phyloP scores from a whole-genome alignment of 176 grass and related monocot genomes.

The Areca catechu region DNA sequence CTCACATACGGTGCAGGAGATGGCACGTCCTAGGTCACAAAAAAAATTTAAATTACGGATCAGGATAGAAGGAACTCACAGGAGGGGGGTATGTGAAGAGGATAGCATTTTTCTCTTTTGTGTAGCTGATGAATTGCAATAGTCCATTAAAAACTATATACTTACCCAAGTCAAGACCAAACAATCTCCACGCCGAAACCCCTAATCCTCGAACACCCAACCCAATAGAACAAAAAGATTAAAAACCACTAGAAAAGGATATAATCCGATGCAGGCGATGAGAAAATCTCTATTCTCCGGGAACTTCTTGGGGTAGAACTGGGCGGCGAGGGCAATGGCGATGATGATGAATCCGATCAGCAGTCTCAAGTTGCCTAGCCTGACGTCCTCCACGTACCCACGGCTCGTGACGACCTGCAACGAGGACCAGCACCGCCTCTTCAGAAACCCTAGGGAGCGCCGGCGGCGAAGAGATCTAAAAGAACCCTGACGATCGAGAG shows the following conservation, averaged over 20 bases:
- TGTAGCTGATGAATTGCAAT: slow-evolving; percentile 78
- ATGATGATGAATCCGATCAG: slow-evolving; percentile 64
- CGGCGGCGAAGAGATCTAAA: slow-evolving; percentile 1
- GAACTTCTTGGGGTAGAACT: slow-evolving; percentile 99
- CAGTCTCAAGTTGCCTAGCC: slow-evolving; percentile 77
- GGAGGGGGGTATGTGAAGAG: slow-evolving; percentile 79
- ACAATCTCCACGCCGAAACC: not conserved
- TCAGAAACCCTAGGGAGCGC: not conserved
- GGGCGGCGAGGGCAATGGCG: slow-evolving; percentile 66
- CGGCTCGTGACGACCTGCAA: slow-evolving; percentile 61
- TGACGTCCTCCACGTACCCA: slow-evolving; percentile 73
- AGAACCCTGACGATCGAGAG: not conserved
- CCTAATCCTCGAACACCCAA: too few species aligned
- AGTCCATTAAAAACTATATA: slow-evolving; percentile 76
- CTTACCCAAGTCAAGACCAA: slow-evolving; percentile 26
- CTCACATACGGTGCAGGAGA: too few species aligned
- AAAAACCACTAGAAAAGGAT: slow-evolving; percentile 36
- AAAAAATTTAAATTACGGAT: too few species aligned
- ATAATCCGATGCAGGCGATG: slow-evolving; percentile 79
- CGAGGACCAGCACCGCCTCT: too few species aligned
- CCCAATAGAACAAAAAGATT: not conserved
- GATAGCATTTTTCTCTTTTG: slow-evolving; percentile 94
- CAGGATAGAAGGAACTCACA: slow-evolving; percentile 28
- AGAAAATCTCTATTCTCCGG: slow-evolving; percentile 85
- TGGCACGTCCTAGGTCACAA: too few species aligned